Percentiles rank a stretch among this genome's conserved stretches.
Conservation (phyloP, 176 grass and related monocot genomes). For the Eleusine indica region DNA sequence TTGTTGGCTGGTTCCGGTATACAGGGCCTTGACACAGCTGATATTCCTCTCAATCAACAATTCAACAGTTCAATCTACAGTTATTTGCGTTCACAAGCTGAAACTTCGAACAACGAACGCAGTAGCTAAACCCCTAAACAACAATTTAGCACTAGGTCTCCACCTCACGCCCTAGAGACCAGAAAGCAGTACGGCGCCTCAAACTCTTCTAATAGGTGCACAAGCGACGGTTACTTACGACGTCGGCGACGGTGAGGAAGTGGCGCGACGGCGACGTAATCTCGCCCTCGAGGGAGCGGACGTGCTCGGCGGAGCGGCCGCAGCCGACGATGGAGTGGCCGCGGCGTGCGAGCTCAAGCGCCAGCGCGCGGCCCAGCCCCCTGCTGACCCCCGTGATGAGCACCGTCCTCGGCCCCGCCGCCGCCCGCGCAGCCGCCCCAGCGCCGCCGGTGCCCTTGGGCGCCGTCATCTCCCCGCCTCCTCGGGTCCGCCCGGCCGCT, state of each 20-base stretch:
- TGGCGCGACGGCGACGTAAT: constrained; percentile 67
- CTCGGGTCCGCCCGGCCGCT: background rate
- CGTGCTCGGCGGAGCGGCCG: constrained; percentile 72
- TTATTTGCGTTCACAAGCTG: background rate
- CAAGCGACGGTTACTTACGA: constrained; percentile 44
- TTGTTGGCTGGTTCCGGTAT: background rate
- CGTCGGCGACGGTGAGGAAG: constrained; percentile 72
- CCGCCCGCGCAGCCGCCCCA: constrained; percentile 49
- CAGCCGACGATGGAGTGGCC: constrained; percentile 82
- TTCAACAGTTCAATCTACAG: background rate
- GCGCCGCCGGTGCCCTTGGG: constrained; percentile 42
- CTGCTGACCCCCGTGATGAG: constrained; percentile 88
- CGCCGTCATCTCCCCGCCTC: constrained; percentile 43
- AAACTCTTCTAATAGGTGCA: background rate
- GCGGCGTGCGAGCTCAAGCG: constrained; percentile 72
- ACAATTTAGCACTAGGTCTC: constrained; percentile 1
- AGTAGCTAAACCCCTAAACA: background rate
- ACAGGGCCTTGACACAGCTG: background rate
- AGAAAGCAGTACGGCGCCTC: background rate
- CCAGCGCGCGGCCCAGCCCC: constrained; percentile 80
- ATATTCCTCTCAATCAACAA: background rate
- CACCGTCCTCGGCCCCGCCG: constrained; percentile 65
- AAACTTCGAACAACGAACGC: background rate
- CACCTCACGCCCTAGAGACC: background rate
- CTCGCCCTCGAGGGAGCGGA: constrained; percentile 71